phyloP scores from a whole-genome alignment of 805 yeast genomes.

The Ogataea ramenticola region DNA sequence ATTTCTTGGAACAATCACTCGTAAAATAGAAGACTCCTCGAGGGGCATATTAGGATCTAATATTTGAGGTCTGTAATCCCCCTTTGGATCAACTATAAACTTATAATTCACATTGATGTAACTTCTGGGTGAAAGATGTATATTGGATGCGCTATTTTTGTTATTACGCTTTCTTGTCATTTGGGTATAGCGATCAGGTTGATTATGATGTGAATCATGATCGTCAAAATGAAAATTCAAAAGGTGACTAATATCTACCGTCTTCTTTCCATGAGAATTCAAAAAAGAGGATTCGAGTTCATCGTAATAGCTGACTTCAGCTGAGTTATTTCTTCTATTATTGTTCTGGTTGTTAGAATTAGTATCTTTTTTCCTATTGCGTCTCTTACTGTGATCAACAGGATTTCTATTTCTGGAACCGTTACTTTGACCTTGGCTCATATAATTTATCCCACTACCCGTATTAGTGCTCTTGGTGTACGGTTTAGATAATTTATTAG shows the following conservation, averaged over 20 bases:
- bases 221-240: constrained; percentile 49
- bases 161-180: constrained; percentile 7
- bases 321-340: neutral
- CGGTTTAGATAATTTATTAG: too few species aligned
- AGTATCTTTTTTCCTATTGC: neutral
- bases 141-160: constrained; percentile 16
- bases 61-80: constrained; percentile 48
- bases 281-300: constrained; percentile 14
- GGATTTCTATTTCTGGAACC: neutral
- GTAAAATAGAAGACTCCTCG: constrained; percentile 48
- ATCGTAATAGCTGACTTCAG: constrained; percentile 2
- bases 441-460: too few species aligned
- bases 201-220: constrained; percentile 12
- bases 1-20: constrained; percentile 70
- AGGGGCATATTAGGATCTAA: constrained; percentile 74
- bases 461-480: too few species aligned
- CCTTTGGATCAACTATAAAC: constrained; percentile 65
- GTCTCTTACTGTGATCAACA: neutral
- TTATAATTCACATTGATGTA: constrained; percentile 80
- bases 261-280: constrained; percentile 17
- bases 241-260: constrained; percentile 49
- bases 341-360: neutral
- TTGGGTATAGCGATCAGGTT: constrained; percentile 3
- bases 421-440: neutral
- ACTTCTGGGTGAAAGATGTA: constrained; percentile 54